Percentiles rank a stretch among this genome's conserved stretches.
phyloP scores from a whole-genome alignment of 805 yeast species.

The Ogataea minuta region DNA sequence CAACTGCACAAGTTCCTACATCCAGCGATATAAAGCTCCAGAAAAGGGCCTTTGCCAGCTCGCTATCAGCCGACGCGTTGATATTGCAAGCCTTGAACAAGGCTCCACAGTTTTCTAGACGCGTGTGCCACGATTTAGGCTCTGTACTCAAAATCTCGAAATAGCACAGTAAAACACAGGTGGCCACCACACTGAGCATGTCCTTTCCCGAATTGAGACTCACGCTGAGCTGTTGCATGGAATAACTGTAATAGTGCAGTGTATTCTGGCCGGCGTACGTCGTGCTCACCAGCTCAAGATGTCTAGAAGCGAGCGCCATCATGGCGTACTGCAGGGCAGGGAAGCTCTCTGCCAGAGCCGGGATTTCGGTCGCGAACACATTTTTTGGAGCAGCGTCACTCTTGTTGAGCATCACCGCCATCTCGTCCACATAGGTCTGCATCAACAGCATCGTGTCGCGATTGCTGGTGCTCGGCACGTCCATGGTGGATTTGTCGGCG shows the following conservation, averaged over 20 bases:
- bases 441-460: conserved; percentile 34
- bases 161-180: conserved; percentile 42
- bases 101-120: conserved; percentile 39
- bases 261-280: conserved; percentile 28
- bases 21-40: conserved; percentile 47
- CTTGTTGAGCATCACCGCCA: conserved; percentile 32
- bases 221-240: conserved; percentile 35
- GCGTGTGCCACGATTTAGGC: conserved; percentile 39
- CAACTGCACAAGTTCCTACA: conserved; percentile 32
- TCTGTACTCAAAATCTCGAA: conserved; percentile 43
- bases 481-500: conserved; percentile 25
- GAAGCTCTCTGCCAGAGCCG: conserved; percentile 39
- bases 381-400: conserved; percentile 27
- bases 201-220: conserved; percentile 34
- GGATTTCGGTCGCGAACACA: conserved; percentile 35
- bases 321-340: conserved; percentile 27
- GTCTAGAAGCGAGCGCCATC: conserved; percentile 31
- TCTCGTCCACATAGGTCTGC: conserved; percentile 36
- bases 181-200: conserved; percentile 29
- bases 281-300: conserved; percentile 23
- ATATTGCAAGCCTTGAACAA: conserved; percentile 38
- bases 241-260: conserved; percentile 28
- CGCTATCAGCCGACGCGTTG: conserved; percentile 36
- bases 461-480: conserved; percentile 27
- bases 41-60: conserved; percentile 38